These are phyloP conservation scores for Bryum argenteum DNA, from an alignment of 225 moss, liverwort and hornwort genomes.

Conservation along the genomic window DNA sequence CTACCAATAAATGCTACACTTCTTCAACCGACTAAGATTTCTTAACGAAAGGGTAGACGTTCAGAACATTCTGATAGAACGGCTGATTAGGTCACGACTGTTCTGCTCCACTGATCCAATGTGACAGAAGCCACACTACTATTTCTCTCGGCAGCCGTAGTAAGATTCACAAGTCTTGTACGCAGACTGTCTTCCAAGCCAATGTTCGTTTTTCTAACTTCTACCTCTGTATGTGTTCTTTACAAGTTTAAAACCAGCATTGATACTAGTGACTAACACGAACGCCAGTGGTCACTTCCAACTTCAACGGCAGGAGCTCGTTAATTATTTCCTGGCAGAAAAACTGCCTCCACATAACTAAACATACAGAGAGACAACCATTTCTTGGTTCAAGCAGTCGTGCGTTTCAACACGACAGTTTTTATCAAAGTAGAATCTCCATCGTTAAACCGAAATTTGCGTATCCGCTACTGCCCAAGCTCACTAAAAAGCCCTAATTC, in stretches of 20 bases:
- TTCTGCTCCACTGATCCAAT: neutral
- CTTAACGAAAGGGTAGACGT: neutral
- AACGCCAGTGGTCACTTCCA: slow-evolving; percentile 18
- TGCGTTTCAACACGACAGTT: neutral
- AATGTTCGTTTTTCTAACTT: slow-evolving; percentile 7
- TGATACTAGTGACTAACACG: slow-evolving; percentile 3
- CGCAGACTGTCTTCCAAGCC: neutral
- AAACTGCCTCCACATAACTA: neutral
- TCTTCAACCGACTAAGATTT: neutral
- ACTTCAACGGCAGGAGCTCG: neutral
- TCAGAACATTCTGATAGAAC: slow-evolving; percentile 10
- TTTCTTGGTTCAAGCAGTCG: slow-evolving; percentile 12
- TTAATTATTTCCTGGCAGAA: neutral
- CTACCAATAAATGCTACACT: neutral
- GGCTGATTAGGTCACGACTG: slow-evolving; percentile 14
- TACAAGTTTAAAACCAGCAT: neutral
- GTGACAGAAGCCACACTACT: neutral
- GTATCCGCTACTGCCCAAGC: neutral
- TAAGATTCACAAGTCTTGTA: neutral
- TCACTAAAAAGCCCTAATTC: neutral
- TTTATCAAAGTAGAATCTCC: slow-evolving; percentile 2
- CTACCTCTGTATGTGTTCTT: neutral
- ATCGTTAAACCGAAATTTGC: neutral
- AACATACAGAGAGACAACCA: neutral
- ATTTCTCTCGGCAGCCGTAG: neutral